These are phyloP conservation scores for Kurtzmaniella cleridarum DNA, from an alignment of 805 yeast genomes.

Conservation along the genomic window DNA sequence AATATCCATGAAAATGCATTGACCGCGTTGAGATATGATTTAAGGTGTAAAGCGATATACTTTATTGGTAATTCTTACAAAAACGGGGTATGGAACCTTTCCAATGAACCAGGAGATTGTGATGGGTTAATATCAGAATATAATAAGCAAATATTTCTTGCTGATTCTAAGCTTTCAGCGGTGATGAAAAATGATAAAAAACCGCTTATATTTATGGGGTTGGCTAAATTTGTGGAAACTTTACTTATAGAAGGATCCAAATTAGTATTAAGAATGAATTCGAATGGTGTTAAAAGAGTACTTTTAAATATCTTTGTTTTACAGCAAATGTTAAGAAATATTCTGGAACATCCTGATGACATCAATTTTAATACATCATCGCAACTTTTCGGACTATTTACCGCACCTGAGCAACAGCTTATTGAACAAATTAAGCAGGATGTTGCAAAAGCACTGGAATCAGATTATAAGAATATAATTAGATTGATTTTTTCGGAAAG, in stretches of 20 bases:
- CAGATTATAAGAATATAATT: conserved; percentile 47
- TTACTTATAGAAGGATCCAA: conserved; percentile 49
- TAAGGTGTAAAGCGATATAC: conserved; percentile 49
- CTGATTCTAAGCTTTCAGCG: conserved; percentile 38
- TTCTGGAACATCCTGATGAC: conserved; percentile 45
- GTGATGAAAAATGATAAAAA: conserved; percentile 25
- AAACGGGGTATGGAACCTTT: conserved; percentile 47
- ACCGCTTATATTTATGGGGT: conserved; percentile 33
- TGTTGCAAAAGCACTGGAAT: conserved; percentile 27
- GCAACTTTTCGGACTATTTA: conserved; percentile 52
- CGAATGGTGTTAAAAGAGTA: conserved; percentile 54
- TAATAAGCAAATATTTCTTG: conserved; percentile 43
- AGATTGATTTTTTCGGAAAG: conserved; percentile 48
- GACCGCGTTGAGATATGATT: conserved; percentile 51
- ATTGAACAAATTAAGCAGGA: conserved; percentile 32
- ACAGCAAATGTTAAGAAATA: conserved; percentile 63
- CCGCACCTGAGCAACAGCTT: conserved; percentile 43
- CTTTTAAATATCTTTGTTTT: conserved; percentile 57
- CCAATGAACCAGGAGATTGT: conserved; percentile 52
- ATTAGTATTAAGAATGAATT: conserved; percentile 45
- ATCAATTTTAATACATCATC: conserved; percentile 52
- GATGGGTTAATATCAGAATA: conserved; percentile 49
- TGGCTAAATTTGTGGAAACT: conserved; percentile 47
- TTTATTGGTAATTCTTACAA: conserved; percentile 45
- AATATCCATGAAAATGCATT: conserved; percentile 32